Base-by-base conservation (phyloP, 306 rosid species). In the Trifolium fragiferum region DNA sequence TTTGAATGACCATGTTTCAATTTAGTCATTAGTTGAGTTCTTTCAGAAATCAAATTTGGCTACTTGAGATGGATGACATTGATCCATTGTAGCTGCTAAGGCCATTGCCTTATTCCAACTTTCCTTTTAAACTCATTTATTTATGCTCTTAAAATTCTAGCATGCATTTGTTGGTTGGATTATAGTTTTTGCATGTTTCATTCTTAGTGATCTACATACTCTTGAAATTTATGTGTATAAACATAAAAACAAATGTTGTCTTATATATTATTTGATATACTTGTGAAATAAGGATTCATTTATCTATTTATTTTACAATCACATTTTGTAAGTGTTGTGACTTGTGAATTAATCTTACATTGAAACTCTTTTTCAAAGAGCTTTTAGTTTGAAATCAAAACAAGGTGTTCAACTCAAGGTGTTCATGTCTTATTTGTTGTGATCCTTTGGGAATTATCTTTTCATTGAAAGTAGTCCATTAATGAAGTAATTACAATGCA, bases 21-120 rank as follows among this genome's bases (percentile, higher is more conserved):
- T 15, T 44, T 72, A 60, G 84, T 60, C 80, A 46, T 67, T 81
- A 70, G 27, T 54, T 78, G 75, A 79, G 83, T 77, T 80, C 71
- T 82, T 80, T 76, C 78, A 41, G 65, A 58, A 70, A 72, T 66
- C 23, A 37, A 70, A 21, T 25, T 70, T 57, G 70, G 32, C 38
- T 70, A 19, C 14, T 16, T 63, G 35, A 57, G 16, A 23, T 57
- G 63, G 35, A 57, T 57, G 37, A 12, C 63, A 57, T 23, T 57
- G 37, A 12, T 8, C 18, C 35, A 57, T 23, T 23, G 63, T 57
- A 57, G 35, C 16, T 23, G 63, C 33, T 13, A 57, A 23, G 40
- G 16, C 61, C 71, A 25, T 78, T 70, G 72, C 14, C 20, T 19
- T 37, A 40, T 70, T 78, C 14, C 25, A 64, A 63, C 60, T 69